Evolutionary conservation across 768 basidiomycete genomes (phyloP).

Genomic region (Boletus fagicola): DNA sequence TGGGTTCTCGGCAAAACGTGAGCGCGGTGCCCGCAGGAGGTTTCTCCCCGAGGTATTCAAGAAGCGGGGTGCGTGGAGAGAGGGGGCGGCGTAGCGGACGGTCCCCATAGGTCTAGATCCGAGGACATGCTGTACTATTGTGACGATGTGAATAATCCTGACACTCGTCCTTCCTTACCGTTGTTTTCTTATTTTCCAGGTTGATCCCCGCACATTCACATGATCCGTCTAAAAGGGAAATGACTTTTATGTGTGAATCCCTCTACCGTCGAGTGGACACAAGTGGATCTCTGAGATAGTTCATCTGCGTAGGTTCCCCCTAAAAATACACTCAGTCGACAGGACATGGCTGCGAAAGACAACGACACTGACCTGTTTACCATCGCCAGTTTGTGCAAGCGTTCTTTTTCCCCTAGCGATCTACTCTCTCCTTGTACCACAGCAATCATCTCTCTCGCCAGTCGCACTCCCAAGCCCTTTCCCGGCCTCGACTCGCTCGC

Average conservation of each 20-base stretch:
- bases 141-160: not conserved
- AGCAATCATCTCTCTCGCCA: slow-evolving; percentile 76
- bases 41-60: slow-evolving; percentile 1
- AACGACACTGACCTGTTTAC: slow-evolving; percentile 64
- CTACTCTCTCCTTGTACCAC: slow-evolving; percentile 62
- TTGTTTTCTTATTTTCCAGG: not conserved
- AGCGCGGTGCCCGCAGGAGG: not conserved
- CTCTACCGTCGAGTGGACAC: not conserved
- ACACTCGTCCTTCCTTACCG: not conserved
- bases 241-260: not conserved
- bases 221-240: not conserved
- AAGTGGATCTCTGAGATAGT: not conserved
- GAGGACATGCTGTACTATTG: too few relatives aligned
- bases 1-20: not conserved
- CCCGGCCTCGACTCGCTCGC: slow-evolving; percentile 58
- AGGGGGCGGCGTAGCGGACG: slow-evolving; percentile 7
- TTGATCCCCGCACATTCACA: not conserved
- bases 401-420: slow-evolving; percentile 59
- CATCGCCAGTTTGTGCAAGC: slow-evolving; percentile 67
- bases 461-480: slow-evolving; percentile 58
- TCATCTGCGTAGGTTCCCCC: slow-evolving; percentile 25
- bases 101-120: slow-evolving; percentile 11
- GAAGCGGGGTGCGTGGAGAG: slow-evolving; percentile 15
- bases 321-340: slow-evolving; percentile 14
- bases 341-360: not conserved